These are phyloP conservation scores for Hypoxylon sp. DNA, from an alignment of 2,329 filamentous ascomycete genomes.

Conservation along the genomic window DNA sequence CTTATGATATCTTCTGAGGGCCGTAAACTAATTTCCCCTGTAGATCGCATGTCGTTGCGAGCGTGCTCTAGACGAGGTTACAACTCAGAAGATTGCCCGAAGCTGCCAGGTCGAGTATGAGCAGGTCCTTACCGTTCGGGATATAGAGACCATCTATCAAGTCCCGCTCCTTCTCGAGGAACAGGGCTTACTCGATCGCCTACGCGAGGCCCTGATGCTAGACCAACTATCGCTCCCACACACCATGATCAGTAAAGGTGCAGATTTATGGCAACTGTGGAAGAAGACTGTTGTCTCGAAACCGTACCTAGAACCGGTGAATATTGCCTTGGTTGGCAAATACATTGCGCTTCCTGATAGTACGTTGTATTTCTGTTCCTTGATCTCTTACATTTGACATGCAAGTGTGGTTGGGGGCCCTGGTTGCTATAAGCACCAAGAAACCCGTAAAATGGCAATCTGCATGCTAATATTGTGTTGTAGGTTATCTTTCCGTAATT, in stretches of 20 bases:
- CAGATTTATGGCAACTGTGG: conserved; percentile 84
- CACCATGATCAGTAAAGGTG: conserved; percentile 72
- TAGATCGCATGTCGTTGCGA: conserved; percentile 95
- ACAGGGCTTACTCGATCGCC: conserved; percentile 79
- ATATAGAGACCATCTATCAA: conserved; percentile 93
- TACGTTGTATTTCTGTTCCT: conserved; percentile 71
- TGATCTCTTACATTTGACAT: background rate
- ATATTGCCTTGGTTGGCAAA: conserved; percentile 92
- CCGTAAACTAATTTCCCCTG: conserved; percentile 35
- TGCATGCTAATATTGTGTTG: conserved; percentile 3
- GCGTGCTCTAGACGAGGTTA: conserved; percentile 77
- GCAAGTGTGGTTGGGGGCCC: background rate
- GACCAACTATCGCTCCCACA: conserved; percentile 69
- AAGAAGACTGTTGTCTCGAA: conserved; percentile 77
- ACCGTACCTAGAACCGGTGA: conserved; percentile 77
- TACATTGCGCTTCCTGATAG: conserved; percentile 88
- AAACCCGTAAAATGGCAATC: background rate
- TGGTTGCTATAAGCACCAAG: background rate
- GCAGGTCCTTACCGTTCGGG: conserved; percentile 90
- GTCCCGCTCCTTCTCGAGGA: conserved; percentile 92
- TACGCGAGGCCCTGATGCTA: conserved; percentile 77
- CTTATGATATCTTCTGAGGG: conserved; percentile 21
- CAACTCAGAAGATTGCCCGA: conserved; percentile 88
- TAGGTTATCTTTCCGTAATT: conserved; percentile 82
- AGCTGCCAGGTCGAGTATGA: conserved; percentile 89